Base-by-base conservation (phyloP, 225 moss, liverwort and hornwort genomes). In the Asterella californica region DNA sequence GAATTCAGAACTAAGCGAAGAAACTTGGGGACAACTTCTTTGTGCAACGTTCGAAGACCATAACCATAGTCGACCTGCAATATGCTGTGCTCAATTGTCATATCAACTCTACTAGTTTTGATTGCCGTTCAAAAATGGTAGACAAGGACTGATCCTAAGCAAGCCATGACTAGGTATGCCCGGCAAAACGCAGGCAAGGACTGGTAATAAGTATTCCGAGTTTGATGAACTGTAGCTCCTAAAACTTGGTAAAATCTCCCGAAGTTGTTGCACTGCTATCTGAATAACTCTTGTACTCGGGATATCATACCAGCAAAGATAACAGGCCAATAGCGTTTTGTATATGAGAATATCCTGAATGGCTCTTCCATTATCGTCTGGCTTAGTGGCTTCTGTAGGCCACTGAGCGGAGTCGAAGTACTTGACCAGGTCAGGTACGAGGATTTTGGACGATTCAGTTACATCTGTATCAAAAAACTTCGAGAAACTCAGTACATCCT, bases 221-320 rank as follows among this genome's bases (percentile, higher is more conserved):
- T 91, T 90, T 29, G 87, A 84, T 73, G 81, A 82, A n/a, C 83
- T 53, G 72, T 81, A 86, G 55, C 72, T 92, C 34, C 84, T 86
- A 62, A 90, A 85, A 55, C 83, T 85, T 27, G 92, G 92, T 46
- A 90, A 79, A 75, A 90, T 84, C 73, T 89, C 84, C 29, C 82
- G 84, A 75, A 99, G 82, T 70, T 87, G 86, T 19, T 83, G 90
- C 47, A 93, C 87, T 57, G 93, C 95, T 84, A 88, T 80, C 74
- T 79, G 86, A 61, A 92, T 82, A 66, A 86, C 85, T 84, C 83
- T 87, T 42, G 94, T 89, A 70, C 86, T 88, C 71, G 99, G 99
- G 49, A 99, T 90, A 34, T 90, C 99, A 67, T 91, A 93, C 99
- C 99, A 99, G 86, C 92, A 88, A 32, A 99, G 88, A 50, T 90